Evolutionary conservation across 2,329 filamentous ascomycete genomes (phyloP), one percentile per base, ranked within the genome.

Genomic region (Alternaria alternata): DNA sequence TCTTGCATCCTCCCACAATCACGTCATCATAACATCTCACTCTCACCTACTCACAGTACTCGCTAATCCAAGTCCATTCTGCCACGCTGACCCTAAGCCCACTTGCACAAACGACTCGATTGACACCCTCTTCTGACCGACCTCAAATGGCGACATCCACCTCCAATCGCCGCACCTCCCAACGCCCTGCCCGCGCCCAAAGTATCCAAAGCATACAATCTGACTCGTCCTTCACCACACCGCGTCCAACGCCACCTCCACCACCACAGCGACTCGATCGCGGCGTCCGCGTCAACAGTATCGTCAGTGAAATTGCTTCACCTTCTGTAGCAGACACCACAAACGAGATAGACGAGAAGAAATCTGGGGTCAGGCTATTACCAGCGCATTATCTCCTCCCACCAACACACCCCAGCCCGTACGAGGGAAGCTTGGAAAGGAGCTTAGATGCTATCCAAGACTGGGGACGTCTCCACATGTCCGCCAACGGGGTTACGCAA

Each of bases 341-440:
- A 20, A 11, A 51, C 32, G 32, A 36, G 5, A 49, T 26, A 5
- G n/a, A 48, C 11, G 52, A 51, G 4, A 24, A 49, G 11, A 49
- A 54, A 26, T 43, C 51, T 7, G 14, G 14, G 0, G 5, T 4
- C 8, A 24, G 24, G 6, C 6, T 26, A 26, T 5, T 52, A 7
- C 26, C 41, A 24, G 5, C 42, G 11, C 57, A 68, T 55, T 73
- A 69, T 57, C 12, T 48, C 3, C 61, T 73, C 3, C 26, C 66
- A 1, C 71, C 70, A 2, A 70, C 69, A 1, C 9, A 64, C 6
- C 73, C 73, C 12, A 64, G 56, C 14, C 72, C 72, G 2, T 75
- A 71, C 56, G 2, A 39, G 1, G 70, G 73, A 28, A 70, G 59
- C 0, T 63, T 75, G 0, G 67, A 72, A 5, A 60, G 64, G 2